These are phyloP conservation scores for Aulographum hederae DNA, from an alignment of 2,329 filamentous ascomycete species.

Conservation along the genomic window DNA sequence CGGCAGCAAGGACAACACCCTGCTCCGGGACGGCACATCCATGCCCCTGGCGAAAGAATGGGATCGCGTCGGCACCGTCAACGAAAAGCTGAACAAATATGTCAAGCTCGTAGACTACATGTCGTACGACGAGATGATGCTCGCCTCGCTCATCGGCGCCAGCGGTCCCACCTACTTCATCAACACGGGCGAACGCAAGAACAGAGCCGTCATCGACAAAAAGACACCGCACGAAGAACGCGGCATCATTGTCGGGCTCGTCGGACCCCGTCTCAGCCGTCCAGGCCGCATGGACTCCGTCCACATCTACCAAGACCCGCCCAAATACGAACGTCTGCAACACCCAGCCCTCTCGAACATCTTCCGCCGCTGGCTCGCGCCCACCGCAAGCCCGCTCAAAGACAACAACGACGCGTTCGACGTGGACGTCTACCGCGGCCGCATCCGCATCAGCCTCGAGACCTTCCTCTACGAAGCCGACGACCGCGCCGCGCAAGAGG, in stretches of 20 bases:
- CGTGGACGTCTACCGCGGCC: slow-evolving; percentile 9
- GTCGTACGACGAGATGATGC: slow-evolving; percentile 17
- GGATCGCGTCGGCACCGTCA: slow-evolving; percentile 11
- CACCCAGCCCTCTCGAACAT: slow-evolving; percentile 7
- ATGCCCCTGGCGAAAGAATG: slow-evolving; percentile 7
- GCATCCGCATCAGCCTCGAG: slow-evolving; percentile 12
- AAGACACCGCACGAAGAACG: slow-evolving; percentile 8
- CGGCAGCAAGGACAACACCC: slow-evolving; percentile 9
- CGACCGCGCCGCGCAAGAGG: slow-evolving; percentile 7
- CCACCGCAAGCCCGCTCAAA: slow-evolving; percentile 3
- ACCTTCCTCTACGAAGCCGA: slow-evolving; percentile 13
- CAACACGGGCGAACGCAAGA: slow-evolving; percentile 12
- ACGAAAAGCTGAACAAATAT: slow-evolving; percentile 8
- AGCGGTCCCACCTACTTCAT: slow-evolving; percentile 12
- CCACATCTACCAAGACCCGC: slow-evolving; percentile 7
- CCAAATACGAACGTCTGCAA: slow-evolving; percentile 5
- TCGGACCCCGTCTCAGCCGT: slow-evolving; percentile 14
- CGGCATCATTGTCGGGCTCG: slow-evolving; percentile 14
- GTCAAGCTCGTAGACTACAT: slow-evolving; percentile 12
- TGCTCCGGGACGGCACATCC: slow-evolving; percentile 10
- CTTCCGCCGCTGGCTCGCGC: slow-evolving; percentile 10
- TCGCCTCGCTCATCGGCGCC: slow-evolving; percentile 13
- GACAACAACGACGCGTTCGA: slow-evolving; percentile 6
- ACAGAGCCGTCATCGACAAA: slow-evolving; percentile 6
- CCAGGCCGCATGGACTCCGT: slow-evolving; percentile 12